Conservation (phyloP, 2,329 filamentous ascomycete species). For the Scedosporium apiospermum region DNA sequence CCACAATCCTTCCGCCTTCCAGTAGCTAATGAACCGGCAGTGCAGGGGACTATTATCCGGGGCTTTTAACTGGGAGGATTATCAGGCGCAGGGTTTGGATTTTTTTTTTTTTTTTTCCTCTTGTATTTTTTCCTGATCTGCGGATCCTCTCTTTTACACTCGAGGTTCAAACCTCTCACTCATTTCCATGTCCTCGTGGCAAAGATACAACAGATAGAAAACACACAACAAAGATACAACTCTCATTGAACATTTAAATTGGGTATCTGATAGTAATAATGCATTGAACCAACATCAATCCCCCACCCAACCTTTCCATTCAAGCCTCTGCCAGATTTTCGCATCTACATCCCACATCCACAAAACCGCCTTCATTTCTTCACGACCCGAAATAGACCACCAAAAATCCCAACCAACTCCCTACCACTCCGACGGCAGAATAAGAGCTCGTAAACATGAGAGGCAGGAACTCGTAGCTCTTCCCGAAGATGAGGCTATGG, state of each 20-base stretch:
- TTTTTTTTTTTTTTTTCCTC: too few species aligned
- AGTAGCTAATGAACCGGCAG: too few species aligned
- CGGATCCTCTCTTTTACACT: too few species aligned
- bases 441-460: constrained; percentile 97
- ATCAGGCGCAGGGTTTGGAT: too few species aligned
- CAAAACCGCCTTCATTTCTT: neutral
- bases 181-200: too few species aligned
- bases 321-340: neutral
- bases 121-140: too few species aligned
- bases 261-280: constrained; percentile 1
- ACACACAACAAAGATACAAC: too few species aligned
- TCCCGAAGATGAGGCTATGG: constrained; percentile 76
- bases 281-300: neutral
- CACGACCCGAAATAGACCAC: constrained; percentile 73
- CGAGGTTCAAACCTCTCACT: too few species aligned
- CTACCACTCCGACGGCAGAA: constrained; percentile 85
- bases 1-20: too few species aligned
- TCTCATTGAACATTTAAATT: neutral
- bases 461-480: constrained; percentile 78
- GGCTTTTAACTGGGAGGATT: too few species aligned
- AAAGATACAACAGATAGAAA: too few species aligned
- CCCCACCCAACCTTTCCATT: neutral
- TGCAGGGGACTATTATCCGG: too few species aligned
- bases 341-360: neutral
- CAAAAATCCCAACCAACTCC: constrained; percentile 90